Percentiles rank a stretch among this genome's conserved stretches.
These are phyloP conservation scores for Melastoma candidum DNA, from an alignment of 441 rosid species.

Conservation along the genomic window DNA sequence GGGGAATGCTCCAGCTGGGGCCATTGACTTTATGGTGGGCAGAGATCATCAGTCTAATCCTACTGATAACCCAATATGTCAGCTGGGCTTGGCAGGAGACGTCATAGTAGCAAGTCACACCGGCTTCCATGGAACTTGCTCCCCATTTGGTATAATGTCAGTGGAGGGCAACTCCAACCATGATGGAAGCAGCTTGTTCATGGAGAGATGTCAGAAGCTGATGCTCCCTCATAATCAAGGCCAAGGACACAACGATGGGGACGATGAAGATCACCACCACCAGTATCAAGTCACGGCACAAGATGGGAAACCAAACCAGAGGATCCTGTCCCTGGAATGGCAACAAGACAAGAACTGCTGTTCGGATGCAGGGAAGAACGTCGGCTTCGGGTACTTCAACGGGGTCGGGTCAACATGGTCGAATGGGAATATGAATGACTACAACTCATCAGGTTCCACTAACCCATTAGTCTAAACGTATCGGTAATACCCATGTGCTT, in stretches of 20 bases:
- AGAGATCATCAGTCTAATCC: slow-evolving; percentile 13
- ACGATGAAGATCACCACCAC: not conserved
- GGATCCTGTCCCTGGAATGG: slow-evolving; percentile 72
- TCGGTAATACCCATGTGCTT: no score
- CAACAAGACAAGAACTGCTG: slow-evolving; percentile 57
- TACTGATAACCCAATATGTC: not conserved
- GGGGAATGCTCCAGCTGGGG: slow-evolving; percentile 23
- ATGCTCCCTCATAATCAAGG: slow-evolving; percentile 45
- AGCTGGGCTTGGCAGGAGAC: slow-evolving; percentile 27
- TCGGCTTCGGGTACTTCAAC: slow-evolving; percentile 32
- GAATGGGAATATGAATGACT: slow-evolving; percentile 51
- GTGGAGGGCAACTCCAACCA: not conserved
- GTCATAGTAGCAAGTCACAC: slow-evolving; percentile 23
- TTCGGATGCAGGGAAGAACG: slow-evolving; percentile 35
- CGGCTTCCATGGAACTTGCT: slow-evolving; percentile 23
- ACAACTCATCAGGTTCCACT: slow-evolving; percentile 43
- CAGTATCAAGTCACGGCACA: slow-evolving; percentile 27
- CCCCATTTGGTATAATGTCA: slow-evolving; percentile 29
- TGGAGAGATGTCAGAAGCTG: slow-evolving; percentile 53
- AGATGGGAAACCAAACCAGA: slow-evolving; percentile 74
- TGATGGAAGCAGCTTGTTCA: slow-evolving; percentile 23
- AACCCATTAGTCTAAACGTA: slow-evolving; percentile 44
- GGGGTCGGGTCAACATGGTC: slow-evolving; percentile 61
- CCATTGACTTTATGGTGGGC: slow-evolving; percentile 56
- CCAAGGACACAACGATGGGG: slow-evolving; percentile 1